phyloP scores from a whole-genome alignment of 305 asterid species.

The Fraxinus xanthoxyloides region DNA sequence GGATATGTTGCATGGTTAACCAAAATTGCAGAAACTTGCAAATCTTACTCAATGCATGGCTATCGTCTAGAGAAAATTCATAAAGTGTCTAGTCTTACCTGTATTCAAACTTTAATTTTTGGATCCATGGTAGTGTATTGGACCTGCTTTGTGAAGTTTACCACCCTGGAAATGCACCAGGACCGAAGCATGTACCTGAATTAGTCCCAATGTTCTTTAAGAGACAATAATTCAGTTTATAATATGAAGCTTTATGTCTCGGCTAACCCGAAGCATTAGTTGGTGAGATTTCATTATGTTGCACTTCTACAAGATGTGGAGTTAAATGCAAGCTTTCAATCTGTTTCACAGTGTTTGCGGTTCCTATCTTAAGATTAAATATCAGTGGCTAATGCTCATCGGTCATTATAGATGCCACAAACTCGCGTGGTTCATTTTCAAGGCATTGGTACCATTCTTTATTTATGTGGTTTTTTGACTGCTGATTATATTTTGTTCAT shows the following conservation, averaged over 20 bases:
- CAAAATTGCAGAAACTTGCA: not conserved
- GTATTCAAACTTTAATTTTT: not conserved
- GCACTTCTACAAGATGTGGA: not conserved
- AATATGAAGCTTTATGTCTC: conserved; percentile 3
- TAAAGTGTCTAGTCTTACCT: not conserved
- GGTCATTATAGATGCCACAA: not conserved
- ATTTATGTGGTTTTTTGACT: not conserved
- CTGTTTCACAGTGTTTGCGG: not conserved
- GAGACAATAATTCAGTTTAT: not conserved
- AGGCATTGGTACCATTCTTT: not conserved
- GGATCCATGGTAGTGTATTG: not conserved
- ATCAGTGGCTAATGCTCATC: not conserved
- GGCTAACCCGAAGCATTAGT: not conserved
- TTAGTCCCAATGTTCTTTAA: conserved; percentile 16
- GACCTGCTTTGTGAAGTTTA: not conserved
- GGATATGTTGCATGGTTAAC: not conserved
- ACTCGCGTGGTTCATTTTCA: not conserved
- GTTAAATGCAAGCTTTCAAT: not conserved
- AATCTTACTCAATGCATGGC: not conserved
- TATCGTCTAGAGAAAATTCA: not conserved
- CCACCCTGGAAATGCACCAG: conserved; percentile 14
- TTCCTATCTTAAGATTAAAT: not conserved
- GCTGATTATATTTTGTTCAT: not conserved
- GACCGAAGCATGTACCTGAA: conserved; percentile 1
- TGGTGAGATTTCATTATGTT: not conserved